Evolutionary conservation across 169 alveolate genomes (phyloP).

Genomic region (Babesia divergens): DNA sequence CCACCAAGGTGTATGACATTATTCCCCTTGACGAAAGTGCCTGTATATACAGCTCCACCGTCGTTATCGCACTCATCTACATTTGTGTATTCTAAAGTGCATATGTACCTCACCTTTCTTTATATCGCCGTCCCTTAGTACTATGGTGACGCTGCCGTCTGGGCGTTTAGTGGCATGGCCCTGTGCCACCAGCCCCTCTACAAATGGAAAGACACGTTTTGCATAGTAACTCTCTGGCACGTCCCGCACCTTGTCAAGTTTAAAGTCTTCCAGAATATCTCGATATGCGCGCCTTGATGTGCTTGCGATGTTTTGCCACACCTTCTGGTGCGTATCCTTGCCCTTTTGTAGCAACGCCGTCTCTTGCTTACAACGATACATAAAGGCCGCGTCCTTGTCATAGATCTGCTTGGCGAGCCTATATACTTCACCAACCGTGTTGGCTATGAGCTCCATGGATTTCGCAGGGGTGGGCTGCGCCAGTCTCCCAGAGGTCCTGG

Average conservation of each 20-base stretch:
- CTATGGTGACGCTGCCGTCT: slow-evolving; percentile 25
- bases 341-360: slow-evolving; percentile 44
- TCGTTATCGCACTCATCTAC: too few species aligned
- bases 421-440: slow-evolving; percentile 43
- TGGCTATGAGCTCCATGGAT: slow-evolving; percentile 2
- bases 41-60: not conserved
- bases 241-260: slow-evolving; percentile 19
- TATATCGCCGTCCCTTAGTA: not conserved
- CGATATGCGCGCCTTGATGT: slow-evolving; percentile 5
- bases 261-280: slow-evolving; percentile 34
- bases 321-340: not conserved
- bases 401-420: slow-evolving; percentile 6
- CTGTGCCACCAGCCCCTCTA: slow-evolving; percentile 14
- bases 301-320: slow-evolving; percentile 22
- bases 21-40: not conserved
- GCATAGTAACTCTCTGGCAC: slow-evolving; percentile 54
- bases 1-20: not conserved
- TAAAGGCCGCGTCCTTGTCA: slow-evolving; percentile 15
- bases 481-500: not conserved
- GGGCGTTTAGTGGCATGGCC: slow-evolving; percentile 8
- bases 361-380: slow-evolving; percentile 16
- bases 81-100: too few species aligned
- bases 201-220: slow-evolving; percentile 23
- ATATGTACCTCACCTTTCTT: too few species aligned
- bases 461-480: slow-evolving; percentile 13